Conservation (phyloP, 495 filamentous ascomycete genomes). For the Glonium stellatum region DNA sequence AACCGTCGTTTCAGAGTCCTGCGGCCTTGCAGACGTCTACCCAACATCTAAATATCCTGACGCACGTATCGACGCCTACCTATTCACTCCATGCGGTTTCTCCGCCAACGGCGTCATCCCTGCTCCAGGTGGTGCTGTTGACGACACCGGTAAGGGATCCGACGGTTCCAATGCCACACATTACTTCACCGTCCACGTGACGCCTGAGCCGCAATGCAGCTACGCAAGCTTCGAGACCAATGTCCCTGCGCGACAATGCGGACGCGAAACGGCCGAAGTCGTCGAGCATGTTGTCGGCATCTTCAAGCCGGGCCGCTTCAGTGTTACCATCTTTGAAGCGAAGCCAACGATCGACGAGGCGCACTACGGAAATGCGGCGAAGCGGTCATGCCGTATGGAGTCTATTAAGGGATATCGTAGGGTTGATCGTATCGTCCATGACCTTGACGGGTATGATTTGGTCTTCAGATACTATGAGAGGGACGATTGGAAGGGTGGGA, state of each 20-base stretch:
- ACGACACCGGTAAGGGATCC: constrained; percentile 39
- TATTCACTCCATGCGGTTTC: constrained; percentile 96
- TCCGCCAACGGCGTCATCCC: constrained; percentile 97
- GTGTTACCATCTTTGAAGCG: constrained; percentile 92
- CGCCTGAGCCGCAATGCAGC: constrained; percentile 95
- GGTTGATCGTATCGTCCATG: constrained; percentile 92
- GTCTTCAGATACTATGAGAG: constrained; percentile 96
- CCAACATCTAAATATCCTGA: constrained; percentile 81
- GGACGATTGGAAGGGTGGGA: constrained; percentile 79
- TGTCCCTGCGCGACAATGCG: constrained; percentile 82
- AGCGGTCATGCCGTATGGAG: constrained; percentile 67
- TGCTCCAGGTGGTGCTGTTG: constrained; percentile 47
- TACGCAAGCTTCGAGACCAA: constrained; percentile 99
- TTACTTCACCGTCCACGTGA: constrained; percentile 99
- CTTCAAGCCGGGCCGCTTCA: constrained; percentile 95
- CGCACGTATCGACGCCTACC: constrained; percentile 88
- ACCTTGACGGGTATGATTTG: constrained; percentile 94
- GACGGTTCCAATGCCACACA: constrained; percentile 50
- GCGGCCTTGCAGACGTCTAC: constrained; percentile 86
- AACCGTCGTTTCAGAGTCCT: constrained; percentile 83
- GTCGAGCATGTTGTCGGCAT: constrained; percentile 91
- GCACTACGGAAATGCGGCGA: constrained; percentile 33
- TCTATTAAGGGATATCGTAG: constrained; percentile 78
- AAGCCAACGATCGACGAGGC: constrained; percentile 49
- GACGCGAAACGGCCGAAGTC: constrained; percentile 80